Base-by-base conservation (phyloP, 1,284 basidiomycete species). In the Apiotrichum gracile region DNA sequence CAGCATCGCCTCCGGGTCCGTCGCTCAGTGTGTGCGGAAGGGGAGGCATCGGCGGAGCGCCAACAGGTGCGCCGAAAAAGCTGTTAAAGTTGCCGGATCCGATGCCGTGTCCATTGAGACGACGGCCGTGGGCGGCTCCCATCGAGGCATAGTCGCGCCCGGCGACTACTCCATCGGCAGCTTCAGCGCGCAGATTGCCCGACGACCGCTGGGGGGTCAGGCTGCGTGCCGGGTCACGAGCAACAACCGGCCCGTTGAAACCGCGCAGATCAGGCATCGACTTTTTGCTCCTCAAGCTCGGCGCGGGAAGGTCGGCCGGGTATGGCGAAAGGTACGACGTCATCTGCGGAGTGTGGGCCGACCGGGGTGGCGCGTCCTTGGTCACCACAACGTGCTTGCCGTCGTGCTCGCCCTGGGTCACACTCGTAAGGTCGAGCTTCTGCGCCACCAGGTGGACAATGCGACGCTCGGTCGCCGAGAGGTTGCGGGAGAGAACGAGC, bases 401-500 rank as follows among this genome's bases (percentile, higher is more conserved):
- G 13, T 96, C 92, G 31, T 90, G 91, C 66, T 91, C 90, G 13
- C 93, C 94, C 37, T 92, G 83, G 27, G 90, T 93, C 63, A 91
- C 89, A 73, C 97, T 93, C 71, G 88, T 93, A 24, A 99, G 85
- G 49, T 89, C 91, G 17, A 99, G 81, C 76, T 91, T 96, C 76
- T 94, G 91, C 3, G 96, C 93, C 49, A 98, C 88, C 51, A 97
- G 81, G 73, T 99, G 94, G 19, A 98, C 94, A 19, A 92, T 87
- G 57, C 92, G 80, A 49, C 94, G 79, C 74, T 97, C 93, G 68
- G 87, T 86, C 17, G 91, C 82, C 21, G 83, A 81, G 19, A 97
- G 81, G 19, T 85, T 86, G 57, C 89, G 80, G 31, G 92, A 93
- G 73, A 98, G 97, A 5, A 91, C 88, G 38, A 98, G 83, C 75